These are phyloP conservation scores for Rhodotorula taiwanensis DNA, from an alignment of 768 basidiomycete genomes.

Conservation along the genomic window DNA sequence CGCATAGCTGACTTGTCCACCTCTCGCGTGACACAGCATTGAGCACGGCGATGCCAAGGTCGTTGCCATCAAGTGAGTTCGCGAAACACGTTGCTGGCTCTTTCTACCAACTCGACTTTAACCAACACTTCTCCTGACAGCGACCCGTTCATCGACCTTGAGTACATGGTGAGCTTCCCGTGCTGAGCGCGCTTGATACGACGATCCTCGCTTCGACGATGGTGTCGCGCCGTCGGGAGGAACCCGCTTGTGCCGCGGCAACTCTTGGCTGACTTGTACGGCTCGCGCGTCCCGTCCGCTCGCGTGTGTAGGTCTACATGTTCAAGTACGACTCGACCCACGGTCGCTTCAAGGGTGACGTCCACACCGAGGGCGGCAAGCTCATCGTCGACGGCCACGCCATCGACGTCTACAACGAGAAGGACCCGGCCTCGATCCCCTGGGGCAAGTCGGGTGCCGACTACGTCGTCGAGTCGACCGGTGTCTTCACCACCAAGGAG, in stretches of 20 bases:
- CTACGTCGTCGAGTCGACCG: constrained; percentile 95
- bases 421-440: constrained; percentile 73
- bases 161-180: constrained; percentile 73
- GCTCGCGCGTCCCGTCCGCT: background rate
- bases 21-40: constrained; percentile 9
- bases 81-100: background rate
- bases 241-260: too few species aligned
- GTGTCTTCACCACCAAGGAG: constrained; percentile 94
- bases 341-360: constrained; percentile 78
- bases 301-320: constrained; percentile 74
- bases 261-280: background rate
- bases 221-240: too few species aligned
- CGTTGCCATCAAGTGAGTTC: constrained; percentile 79
- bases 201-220: too few species aligned
- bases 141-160: constrained; percentile 93
- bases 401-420: constrained; percentile 73
- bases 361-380: constrained; percentile 79
- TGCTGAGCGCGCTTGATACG: too few species aligned
- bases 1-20: background rate
- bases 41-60: constrained; percentile 47
- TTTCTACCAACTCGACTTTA: background rate
- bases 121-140: background rate
- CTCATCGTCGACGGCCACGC: constrained; percentile 73
- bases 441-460: constrained; percentile 77
- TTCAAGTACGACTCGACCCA: constrained; percentile 96